These are phyloP conservation scores for Heliamphora pulchella DNA, from an alignment of 179 eudicot species.

Conservation along the genomic window DNA sequence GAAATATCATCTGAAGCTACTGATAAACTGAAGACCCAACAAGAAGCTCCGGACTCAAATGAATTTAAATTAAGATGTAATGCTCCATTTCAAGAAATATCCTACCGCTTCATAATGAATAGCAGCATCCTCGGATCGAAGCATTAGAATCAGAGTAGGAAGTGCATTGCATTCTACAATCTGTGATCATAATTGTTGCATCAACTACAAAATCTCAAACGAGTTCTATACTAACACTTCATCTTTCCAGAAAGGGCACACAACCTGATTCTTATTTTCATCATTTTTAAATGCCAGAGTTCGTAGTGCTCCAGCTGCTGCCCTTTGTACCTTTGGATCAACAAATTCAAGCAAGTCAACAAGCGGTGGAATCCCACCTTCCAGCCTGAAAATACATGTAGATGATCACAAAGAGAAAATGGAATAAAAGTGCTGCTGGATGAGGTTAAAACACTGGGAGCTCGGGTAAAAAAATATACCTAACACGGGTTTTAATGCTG, in stretches of 20 bases:
- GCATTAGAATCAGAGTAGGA: conserved; percentile 81
- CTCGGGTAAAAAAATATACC: conserved; percentile 34
- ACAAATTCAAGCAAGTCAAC: conserved; percentile 64
- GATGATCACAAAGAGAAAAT: conserved; percentile 8
- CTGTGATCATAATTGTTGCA: conserved; percentile 30
- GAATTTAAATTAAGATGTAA: not conserved
- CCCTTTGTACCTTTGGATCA: conserved; percentile 88
- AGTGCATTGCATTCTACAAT: conserved; percentile 94
- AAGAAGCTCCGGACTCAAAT: not conserved
- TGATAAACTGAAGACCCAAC: not conserved
- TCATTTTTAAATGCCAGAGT: conserved; percentile 95
- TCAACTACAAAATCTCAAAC: conserved; percentile 3
- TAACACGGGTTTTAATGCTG: conserved; percentile 65
- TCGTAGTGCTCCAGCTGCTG: conserved; percentile 92
- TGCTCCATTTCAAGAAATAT: not conserved
- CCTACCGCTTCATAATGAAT: conserved; percentile 94
- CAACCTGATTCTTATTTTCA: conserved; percentile 88
- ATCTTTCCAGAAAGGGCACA: conserved; percentile 7
- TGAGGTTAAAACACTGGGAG: not conserved
- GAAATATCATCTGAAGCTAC: conserved; percentile 8
- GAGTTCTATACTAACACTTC: not conserved
- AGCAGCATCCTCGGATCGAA: conserved; percentile 80
- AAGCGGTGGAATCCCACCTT: conserved; percentile 95
- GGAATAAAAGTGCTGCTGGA: not conserved
- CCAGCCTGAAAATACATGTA: conserved; percentile 39